phyloP scores from a whole-genome alignment of 1,139 yeast genomes.

The Candida frijolesensis region DNA sequence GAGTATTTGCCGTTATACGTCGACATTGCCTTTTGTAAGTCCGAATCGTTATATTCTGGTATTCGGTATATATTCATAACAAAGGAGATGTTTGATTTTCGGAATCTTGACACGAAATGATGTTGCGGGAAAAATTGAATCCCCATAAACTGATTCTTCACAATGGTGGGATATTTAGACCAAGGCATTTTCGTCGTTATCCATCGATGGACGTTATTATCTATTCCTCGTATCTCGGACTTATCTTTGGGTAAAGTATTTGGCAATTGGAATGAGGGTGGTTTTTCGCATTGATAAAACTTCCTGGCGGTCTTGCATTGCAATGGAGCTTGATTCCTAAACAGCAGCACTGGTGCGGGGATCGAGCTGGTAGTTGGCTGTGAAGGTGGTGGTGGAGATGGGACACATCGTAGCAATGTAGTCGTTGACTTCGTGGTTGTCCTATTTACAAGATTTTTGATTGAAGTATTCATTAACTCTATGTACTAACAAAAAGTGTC shows the following conservation, averaged over 20 bases:
- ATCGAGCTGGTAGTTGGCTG: neutral
- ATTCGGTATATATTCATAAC: slow-evolving; percentile 21
- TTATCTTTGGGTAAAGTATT: slow-evolving; percentile 26
- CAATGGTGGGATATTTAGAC: slow-evolving; percentile 24
- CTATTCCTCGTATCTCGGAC: slow-evolving; percentile 44
- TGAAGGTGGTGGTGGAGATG: neutral
- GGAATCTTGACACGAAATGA: slow-evolving; percentile 29
- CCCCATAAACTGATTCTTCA: slow-evolving; percentile 24
- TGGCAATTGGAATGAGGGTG: slow-evolving; percentile 6
- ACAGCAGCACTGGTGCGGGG: neutral
- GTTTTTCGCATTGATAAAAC: neutral
- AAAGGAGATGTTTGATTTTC: slow-evolving; percentile 45
- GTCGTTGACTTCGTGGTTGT: neutral
- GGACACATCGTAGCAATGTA: neutral
- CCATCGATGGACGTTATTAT: slow-evolving; percentile 22
- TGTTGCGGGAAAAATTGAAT: slow-evolving; percentile 31
- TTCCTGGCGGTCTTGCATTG: neutral
- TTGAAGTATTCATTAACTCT: slow-evolving; percentile 1
- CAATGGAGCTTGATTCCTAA: neutral
- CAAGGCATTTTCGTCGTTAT: slow-evolving; percentile 15
- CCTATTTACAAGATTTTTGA: neutral
- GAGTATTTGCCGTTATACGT: slow-evolving; percentile 32
- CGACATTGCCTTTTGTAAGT: slow-evolving; percentile 23
- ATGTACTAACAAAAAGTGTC: neutral
- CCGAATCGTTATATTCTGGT: slow-evolving; percentile 25